Conservation (phyloP, 257 asterid species). For the Ajuga chamaepitys region DNA sequence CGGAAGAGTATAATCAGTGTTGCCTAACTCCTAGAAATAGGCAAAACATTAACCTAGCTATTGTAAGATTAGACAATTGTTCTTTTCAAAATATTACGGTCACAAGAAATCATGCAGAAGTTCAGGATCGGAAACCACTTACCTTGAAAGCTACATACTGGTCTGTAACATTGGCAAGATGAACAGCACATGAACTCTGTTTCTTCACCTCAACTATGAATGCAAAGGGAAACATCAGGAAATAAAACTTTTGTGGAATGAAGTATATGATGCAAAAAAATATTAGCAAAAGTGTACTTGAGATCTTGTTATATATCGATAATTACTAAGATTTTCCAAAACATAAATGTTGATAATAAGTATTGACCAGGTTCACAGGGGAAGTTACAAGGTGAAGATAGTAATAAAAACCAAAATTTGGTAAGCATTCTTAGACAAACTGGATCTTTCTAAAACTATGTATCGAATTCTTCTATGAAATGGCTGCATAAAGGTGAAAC, state of each 20-base stretch:
- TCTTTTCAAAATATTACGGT: background rate
- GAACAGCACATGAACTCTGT: conserved; percentile 60
- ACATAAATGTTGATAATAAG: background rate
- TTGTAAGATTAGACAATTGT: background rate
- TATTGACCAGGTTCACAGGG: background rate
- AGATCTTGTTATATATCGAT: background rate
- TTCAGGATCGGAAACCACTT: conserved; percentile 16
- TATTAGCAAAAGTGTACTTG: background rate
- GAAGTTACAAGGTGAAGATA: background rate
- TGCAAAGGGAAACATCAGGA: conserved; percentile 18
- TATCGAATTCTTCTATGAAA: background rate
- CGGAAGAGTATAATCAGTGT: background rate
- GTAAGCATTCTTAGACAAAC: background rate
- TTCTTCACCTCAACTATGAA: conserved; percentile 79
- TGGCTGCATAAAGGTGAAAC: background rate
- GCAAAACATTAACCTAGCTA: background rate
- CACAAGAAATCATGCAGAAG: conserved; percentile 4
- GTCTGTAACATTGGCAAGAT: conserved; percentile 61
- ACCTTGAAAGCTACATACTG: conserved; percentile 92
- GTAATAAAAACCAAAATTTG: background rate
- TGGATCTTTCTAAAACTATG: background rate
- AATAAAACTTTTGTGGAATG: background rate
- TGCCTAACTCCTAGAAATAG: background rate
- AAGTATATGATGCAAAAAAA: no score
- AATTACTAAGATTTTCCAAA: background rate